Evolutionary conservation across 345 rosid species (phyloP), one percentile per base, ranked within the genome.

Genomic region (Brassica rapa): DNA sequence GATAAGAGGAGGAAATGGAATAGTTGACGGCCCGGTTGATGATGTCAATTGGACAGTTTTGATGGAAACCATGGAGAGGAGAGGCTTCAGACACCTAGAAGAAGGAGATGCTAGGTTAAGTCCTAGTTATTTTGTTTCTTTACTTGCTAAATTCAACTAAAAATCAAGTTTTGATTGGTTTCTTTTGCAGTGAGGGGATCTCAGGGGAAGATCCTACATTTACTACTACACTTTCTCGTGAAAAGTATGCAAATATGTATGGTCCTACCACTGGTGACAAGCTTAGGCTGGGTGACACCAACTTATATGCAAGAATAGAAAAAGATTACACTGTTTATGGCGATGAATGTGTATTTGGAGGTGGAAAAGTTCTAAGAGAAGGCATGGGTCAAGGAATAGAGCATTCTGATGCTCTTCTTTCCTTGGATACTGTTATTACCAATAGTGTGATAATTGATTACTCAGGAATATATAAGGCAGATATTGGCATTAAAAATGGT

Each of bases 261-360:
- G 98, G 98, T 75, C 98, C 98, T 32, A 92, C 98, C 41, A 83
- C 86, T 59, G 98, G 98, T n/a, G 98, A 94, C 85, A 92, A 86
- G 82, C 80, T 94, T 65, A 83, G 87, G 72, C 90, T 94, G 2
- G 98, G 96, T 68, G 98, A 94, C 82, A 94, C 97, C 2, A 85
- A 92, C 77, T 86, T 94, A 74, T 92, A 84, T 69, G 98, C 98
- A 27, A 93, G 88, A 85, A 88, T 94, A 4, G 98, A 94, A 86
- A 82, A 76, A 63, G 98, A 92, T 78, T 85, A 77, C 84, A 83
- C 97, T n/a, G 68, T 81, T 16, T 87, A 89, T 85, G 99, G 99
- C 4, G 99, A 95, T 85, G 99, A 95, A 86, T 90, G 99, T 30
- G 88, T 95, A 55, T 95, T 95, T 76, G 99, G 99, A 59, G 99